These are phyloP conservation scores for Wickerhamiella slavikovae DNA, from an alignment of 805 yeast species.

Conservation along the genomic window DNA sequence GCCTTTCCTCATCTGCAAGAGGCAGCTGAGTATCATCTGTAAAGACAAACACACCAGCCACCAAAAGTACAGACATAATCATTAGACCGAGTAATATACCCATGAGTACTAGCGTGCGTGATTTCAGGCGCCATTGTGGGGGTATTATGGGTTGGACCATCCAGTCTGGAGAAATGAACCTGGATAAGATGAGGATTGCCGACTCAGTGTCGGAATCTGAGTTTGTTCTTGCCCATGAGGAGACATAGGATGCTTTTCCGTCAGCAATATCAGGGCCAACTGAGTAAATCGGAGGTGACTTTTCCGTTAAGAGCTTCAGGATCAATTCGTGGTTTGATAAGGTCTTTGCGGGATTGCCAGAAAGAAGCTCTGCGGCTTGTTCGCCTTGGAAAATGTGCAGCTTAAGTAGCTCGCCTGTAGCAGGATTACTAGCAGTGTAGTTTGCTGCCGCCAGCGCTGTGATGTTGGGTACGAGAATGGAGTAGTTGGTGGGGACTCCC, in stretches of 20 bases:
- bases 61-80: constrained; percentile 6
- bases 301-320: constrained; percentile 9
- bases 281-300: constrained; percentile 3
- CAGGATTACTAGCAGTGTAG: constrained; percentile 23
- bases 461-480: constrained; percentile 55
- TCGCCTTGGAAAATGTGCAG: constrained; percentile 50
- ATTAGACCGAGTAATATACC: constrained; percentile 15
- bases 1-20: neutral
- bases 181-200: constrained; percentile 16
- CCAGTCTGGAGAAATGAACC: constrained; percentile 18
- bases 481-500: constrained; percentile 25
- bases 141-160: constrained; percentile 10
- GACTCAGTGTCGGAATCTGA: constrained; percentile 8
- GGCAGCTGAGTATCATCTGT: constrained; percentile 4
- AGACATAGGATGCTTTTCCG: constrained; percentile 14
- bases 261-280: constrained; percentile 8
- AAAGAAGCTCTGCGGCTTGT: constrained; percentile 15
- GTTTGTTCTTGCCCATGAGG: constrained; percentile 9
- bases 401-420: constrained; percentile 24
- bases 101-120: constrained; percentile 15
- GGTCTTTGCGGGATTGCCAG: constrained; percentile 11
- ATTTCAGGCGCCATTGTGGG: constrained; percentile 13
- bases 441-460: constrained; percentile 33
- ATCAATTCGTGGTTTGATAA: constrained; percentile 12
- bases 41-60: constrained; percentile 3